These are phyloP conservation scores for Arthrobotrys iridis DNA, from an alignment of 2,329 filamentous ascomycete species.

Conservation along the genomic window DNA sequence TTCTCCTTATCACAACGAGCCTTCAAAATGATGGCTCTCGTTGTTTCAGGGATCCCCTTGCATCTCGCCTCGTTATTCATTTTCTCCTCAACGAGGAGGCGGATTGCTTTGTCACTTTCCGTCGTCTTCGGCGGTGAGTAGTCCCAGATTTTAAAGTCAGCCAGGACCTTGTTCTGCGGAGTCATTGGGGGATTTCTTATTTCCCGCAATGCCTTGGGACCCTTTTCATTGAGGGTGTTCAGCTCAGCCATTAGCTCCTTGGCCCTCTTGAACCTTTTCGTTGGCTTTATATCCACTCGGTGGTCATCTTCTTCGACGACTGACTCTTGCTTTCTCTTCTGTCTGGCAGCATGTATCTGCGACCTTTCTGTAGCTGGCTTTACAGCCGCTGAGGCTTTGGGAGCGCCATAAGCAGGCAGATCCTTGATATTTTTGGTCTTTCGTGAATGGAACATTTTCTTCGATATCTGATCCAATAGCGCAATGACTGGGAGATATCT, in stretches of 20 bases:
- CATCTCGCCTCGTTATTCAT: background rate
- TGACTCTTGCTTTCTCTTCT: background rate
- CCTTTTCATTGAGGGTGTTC: background rate
- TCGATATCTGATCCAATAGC: background rate
- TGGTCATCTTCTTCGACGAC: background rate
- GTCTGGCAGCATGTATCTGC: background rate
- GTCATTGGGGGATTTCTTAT: background rate
- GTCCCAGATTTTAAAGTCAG: background rate
- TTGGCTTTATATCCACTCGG: background rate
- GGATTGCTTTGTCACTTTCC: conserved; percentile 10
- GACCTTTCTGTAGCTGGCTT: background rate
- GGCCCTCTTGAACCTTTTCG: background rate
- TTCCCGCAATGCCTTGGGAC: background rate
- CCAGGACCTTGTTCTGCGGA: conserved; percentile 8
- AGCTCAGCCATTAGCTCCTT: background rate
- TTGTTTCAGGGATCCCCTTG: background rate
- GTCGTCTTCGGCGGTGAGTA: background rate
- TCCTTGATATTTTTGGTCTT: conserved; percentile 20
- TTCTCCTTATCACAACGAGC: background rate
- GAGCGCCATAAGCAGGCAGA: background rate
- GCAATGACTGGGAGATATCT: background rate
- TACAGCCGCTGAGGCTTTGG: background rate
- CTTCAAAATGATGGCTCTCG: background rate
- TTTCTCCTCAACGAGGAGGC: conserved; percentile 16
- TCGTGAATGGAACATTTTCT: background rate